Base-by-base conservation (phyloP, 306 rosid genomes). In the Cucurbita pepo region DNA sequence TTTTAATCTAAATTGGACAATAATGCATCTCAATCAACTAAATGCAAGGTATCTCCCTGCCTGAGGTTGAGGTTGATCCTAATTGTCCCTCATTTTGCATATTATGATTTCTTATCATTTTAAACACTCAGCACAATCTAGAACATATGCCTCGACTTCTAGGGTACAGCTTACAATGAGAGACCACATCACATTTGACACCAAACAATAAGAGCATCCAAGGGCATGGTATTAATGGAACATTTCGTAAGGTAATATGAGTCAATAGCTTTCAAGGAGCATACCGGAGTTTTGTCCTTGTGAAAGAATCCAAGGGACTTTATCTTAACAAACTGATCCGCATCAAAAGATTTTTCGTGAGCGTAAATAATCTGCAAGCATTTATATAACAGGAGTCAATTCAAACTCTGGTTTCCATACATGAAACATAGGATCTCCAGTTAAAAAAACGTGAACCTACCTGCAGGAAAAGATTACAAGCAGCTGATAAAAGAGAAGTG, bases 401-500 rank as follows among this genome's bases (percentile, higher is more conserved):
- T 60, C 6, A 41, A 43, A 44, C 34, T 43, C 52, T 11, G 8
- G 54, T 60, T 59, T 75, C 25, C 57, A 41, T 7, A 25, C 16
- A 50, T 30, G 18, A 56, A 56, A n/a, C 12, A 12, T 14, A 8
- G 14, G 45, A 51, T 43, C 47, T 62, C 45, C n/a, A 73, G 56
- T 47, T 18, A 0, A 6, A 18, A 18, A 70, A 48, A 1, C 5
- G 51, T 5, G 19, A 62, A 40, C 5, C 50, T 67, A 92, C 98
- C 96, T 88, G 97, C 82, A 86, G 90, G 78, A 94, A 85, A 88
- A 94, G 90, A 65, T 71, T 71, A 56, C 84, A 83, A 38, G 86
- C 96, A 77, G 91, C 78, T 55, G 86, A 85, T 63, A 84, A 77
- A 83, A 90, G 87, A 75, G 87, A 88, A 38, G 57, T 9, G 41